Evolutionary conservation across 768 basidiomycete species (phyloP).

Genomic region (Clitopilus hobsonii): DNA sequence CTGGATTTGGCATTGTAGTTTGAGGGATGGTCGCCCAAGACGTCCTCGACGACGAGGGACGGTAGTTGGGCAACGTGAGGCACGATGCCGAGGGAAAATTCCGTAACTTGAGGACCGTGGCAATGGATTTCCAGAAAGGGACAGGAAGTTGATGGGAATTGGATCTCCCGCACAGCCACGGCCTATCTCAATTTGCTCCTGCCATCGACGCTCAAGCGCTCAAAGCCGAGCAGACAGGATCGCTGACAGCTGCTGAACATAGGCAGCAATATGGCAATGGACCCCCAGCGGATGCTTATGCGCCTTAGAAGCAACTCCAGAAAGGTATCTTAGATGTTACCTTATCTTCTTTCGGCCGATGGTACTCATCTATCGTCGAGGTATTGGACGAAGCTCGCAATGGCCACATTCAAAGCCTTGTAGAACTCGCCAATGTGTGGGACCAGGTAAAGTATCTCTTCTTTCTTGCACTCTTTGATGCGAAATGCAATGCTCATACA

Average conservation of each 20-base stretch:
- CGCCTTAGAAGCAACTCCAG: conserved; percentile 2
- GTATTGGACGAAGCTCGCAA: conserved; percentile 3
- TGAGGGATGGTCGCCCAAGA: not conserved
- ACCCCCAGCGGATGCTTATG: not conserved
- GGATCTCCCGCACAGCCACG: not conserved
- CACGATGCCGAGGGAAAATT: not conserved
- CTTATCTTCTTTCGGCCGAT: too few species aligned
- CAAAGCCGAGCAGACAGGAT: too few species aligned
- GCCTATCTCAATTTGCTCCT: not conserved
- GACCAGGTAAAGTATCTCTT: conserved; percentile 8
- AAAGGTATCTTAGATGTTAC: conserved; percentile 1
- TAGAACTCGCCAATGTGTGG: conserved; percentile 5
- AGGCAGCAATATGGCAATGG: too few species aligned
- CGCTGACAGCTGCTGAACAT: too few species aligned
- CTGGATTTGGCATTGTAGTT: conserved; percentile 22
- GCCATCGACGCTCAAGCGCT: not conserved
- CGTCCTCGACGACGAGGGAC: not conserved
- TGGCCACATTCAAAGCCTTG: not conserved
- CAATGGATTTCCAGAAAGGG: not conserved
- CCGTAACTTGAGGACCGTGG: not conserved
- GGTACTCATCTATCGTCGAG: not conserved
- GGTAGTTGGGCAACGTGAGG: not conserved
- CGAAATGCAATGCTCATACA: too few species aligned
- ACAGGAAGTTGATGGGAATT: not conserved
- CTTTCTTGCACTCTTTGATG: too few species aligned